Conservation (phyloP, 305 asterid species). For the Andrographis paniculata region DNA sequence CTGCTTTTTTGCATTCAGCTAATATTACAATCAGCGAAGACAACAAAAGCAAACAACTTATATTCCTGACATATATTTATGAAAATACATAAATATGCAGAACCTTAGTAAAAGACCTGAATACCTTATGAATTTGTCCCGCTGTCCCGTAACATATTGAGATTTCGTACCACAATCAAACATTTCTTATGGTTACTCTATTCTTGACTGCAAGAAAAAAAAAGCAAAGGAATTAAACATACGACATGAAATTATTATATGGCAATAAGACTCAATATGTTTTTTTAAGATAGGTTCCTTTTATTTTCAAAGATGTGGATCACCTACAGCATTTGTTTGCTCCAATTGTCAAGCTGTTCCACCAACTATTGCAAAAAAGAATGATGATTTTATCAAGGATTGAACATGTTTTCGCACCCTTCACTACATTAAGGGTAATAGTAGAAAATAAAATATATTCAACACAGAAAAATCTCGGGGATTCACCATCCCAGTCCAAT, state of each 20-base stretch:
- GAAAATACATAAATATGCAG: background rate
- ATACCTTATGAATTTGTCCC: slow-evolving; percentile 94
- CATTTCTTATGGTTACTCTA: slow-evolving; percentile 41
- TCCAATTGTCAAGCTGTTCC: too few relatives aligned
- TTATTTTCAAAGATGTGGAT: background rate
- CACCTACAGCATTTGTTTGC: background rate
- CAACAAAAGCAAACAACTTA: background rate
- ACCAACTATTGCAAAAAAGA: too few relatives aligned
- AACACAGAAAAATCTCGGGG: too few relatives aligned
- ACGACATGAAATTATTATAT: slow-evolving; percentile 10
- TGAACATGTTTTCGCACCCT: too few relatives aligned
- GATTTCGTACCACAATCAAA: slow-evolving; percentile 74
- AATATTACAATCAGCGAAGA: slow-evolving; percentile 3
- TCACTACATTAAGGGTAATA: too few relatives aligned
- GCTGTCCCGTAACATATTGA: slow-evolving; percentile 62
- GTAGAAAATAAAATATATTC: too few relatives aligned
- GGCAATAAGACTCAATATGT: slow-evolving; percentile 4
- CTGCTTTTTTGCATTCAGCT: too few relatives aligned
- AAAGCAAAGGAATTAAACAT: slow-evolving; percentile 11
- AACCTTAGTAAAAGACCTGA: slow-evolving; percentile 3
- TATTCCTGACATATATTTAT: slow-evolving; percentile 2
- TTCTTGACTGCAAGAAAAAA: slow-evolving; percentile 39
- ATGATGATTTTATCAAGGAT: too few relatives aligned
- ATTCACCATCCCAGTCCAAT: too few relatives aligned
- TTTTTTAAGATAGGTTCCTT: background rate